Percentiles rank a stretch among this genome's conserved stretches.
Evolutionary conservation across 306 rosid genomes (phyloP).

Genomic region (Myrica gale): DNA sequence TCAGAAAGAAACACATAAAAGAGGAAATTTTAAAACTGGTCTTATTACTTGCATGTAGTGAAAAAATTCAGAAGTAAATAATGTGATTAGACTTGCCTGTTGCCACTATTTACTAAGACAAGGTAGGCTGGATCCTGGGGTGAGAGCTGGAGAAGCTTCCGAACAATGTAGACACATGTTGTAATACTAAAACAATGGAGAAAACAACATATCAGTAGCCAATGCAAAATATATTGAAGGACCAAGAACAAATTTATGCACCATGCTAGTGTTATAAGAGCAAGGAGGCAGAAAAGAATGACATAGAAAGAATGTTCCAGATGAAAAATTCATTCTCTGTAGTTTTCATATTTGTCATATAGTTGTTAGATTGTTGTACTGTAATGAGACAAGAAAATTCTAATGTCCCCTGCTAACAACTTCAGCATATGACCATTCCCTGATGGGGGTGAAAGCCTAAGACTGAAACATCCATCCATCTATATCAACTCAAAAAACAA

Average conservation of each 20-base stretch:
- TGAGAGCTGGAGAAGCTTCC: conserved; percentile 61
- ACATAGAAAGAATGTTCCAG: conserved; percentile 2
- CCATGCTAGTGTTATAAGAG: neutral
- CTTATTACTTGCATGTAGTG: neutral
- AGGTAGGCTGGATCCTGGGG: conserved; percentile 62
- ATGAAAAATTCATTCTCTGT: neutral
- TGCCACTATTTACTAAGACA: conserved; percentile 43
- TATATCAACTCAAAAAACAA: neutral
- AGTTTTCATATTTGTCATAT: neutral
- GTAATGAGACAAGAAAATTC: neutral
- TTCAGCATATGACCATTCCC: neutral
- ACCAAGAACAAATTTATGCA: conserved; percentile 7
- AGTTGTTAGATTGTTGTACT: neutral
- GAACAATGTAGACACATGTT: conserved; percentile 54
- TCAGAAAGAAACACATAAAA: neutral
- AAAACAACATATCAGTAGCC: conserved; percentile 15
- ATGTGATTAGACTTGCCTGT: conserved; percentile 59
- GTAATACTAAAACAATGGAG: conserved; percentile 48
- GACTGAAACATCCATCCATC: neutral
- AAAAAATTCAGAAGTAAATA: conserved; percentile 5
- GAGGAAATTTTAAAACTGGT: neutral
- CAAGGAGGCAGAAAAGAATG: neutral
- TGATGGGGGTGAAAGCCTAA: neutral
- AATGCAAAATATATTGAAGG: conserved; percentile 15
- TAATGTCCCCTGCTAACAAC: neutral